A percentile compares a stretch with the other conserved stretches of the same genome.
Evolutionary conservation across 2,329 filamentous ascomycete genomes (phyloP).

Genomic region (Fusarium nanum): DNA sequence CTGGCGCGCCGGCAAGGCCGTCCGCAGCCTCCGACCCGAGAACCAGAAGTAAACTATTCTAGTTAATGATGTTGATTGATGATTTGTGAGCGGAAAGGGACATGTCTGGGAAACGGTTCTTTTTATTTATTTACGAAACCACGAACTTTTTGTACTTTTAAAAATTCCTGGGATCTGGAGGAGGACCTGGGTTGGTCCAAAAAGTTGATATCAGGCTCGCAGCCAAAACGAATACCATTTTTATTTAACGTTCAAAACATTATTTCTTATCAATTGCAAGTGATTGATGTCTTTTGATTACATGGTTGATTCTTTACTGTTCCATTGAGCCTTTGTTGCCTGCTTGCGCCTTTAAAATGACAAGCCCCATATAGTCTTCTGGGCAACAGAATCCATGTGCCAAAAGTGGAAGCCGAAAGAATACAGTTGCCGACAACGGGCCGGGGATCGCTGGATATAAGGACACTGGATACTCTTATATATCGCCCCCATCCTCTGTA

Average conservation of each 20-base stretch:
- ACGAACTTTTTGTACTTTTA: constrained; percentile 46
- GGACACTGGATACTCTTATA: neutral
- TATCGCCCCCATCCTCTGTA: neutral
- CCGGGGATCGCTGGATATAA: constrained; percentile 21
- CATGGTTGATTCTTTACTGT: neutral
- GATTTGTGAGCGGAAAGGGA: constrained; percentile 23
- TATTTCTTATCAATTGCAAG: neutral
- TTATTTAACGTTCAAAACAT: constrained; percentile 15
- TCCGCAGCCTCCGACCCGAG: constrained; percentile 87
- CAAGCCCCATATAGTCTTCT: constrained; percentile 13
- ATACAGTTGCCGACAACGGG: constrained; percentile 26
- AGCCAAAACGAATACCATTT: constrained; percentile 43
- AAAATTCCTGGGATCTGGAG: constrained; percentile 39
- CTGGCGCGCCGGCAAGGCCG: constrained; percentile 98
- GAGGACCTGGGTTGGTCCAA: constrained; percentile 44
- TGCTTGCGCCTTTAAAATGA: constrained; percentile 22
- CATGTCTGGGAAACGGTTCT: constrained; percentile 38
- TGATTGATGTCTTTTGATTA: neutral
- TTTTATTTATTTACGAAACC: constrained; percentile 32
- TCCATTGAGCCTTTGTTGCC: neutral
- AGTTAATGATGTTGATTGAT: constrained; percentile 32
- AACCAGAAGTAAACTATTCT: constrained; percentile 75
- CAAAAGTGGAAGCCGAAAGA: constrained; percentile 26
- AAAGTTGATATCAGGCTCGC: constrained; percentile 45
- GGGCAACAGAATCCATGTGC: constrained; percentile 9